Evolutionary conservation across 768 basidiomycete species (phyloP), one percentile per base, ranked within the genome.

Genomic region (Royoungia palumana): DNA sequence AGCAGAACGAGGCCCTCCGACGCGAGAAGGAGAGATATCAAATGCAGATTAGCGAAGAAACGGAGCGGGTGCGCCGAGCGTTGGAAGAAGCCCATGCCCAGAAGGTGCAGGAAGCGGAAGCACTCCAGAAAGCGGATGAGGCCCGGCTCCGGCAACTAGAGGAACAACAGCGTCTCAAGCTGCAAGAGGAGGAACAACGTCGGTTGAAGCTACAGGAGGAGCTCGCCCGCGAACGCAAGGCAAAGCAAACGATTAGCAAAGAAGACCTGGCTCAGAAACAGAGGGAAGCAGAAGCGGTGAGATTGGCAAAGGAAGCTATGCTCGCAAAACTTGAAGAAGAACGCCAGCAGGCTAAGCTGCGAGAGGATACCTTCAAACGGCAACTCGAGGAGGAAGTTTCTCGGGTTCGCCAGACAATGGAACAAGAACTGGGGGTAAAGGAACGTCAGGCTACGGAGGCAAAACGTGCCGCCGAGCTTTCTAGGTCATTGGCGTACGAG

Each of bases 161-260:
- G 27, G 66, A 68, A 32, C 51, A 65, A 24, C 54, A 67, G n/a
- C 58, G 55, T 25, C 53, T 59, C 47, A 61, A 25, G 32, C 51
- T 68, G 24, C 62, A 44, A 7, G 65, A 69, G 34, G 68, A 68
- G 32, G 68, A 67, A 50, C 46, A 50, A 9, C 65, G 47, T 12
- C 58, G 66, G 38, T 21, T 35, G 22, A 42, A 36, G 22, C 47
- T 67, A 38, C 60, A 67, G 27, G 61, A 61, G 11, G 59, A 67
- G 41, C 61, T 69, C 42, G 41, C 46, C 8, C 59, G 57, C 25
- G 47, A 63, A 25, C 61, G 53, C 7, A 59, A 46, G 44, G 49
- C 46, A 30, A 67, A 57, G 40, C 40, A 56, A 19, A 44, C 43
- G 37, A 44, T 22, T n/a, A 22, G 39, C 34, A 54, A 49, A 35